Conservation (phyloP, 495 filamentous ascomycete species). For the Schizothecium vesticola region DNA sequence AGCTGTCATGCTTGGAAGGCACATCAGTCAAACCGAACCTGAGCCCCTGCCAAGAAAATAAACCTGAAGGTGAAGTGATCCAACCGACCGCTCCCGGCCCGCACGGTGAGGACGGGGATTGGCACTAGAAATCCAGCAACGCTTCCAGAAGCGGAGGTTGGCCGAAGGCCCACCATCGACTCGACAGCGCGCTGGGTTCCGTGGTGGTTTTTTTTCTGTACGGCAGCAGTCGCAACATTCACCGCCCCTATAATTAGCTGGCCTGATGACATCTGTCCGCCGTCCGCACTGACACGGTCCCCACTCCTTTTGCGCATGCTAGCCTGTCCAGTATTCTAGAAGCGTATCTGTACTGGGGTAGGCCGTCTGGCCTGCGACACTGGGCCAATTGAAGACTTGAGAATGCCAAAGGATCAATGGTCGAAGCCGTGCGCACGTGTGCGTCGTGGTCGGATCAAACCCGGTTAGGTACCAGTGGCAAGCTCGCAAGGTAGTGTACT, state of each 20-base stretch:
- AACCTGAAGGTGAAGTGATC: neutral
- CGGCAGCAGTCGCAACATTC: too few relatives aligned
- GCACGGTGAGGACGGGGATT: neutral
- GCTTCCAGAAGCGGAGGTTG: neutral
- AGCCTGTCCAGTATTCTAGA: neutral
- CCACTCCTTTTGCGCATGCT: neutral
- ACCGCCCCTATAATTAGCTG: neutral
- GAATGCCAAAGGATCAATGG: neutral
- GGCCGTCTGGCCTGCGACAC: neutral
- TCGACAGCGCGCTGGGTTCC: neutral
- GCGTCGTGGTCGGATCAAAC: constrained; percentile 8
- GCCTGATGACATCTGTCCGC: neutral
- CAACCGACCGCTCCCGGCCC: neutral
- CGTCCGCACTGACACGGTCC: neutral
- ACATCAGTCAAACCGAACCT: neutral
- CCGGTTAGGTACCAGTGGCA: constrained; percentile 7
- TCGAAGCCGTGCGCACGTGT: neutral
- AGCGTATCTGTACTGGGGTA: neutral
- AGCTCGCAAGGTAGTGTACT: too few relatives aligned
- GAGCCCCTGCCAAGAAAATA: neutral
- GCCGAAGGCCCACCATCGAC: neutral
- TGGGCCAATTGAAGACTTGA: neutral
- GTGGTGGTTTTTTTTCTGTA: too few relatives aligned
- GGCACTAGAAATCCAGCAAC: neutral
- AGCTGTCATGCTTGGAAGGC: neutral